Base-by-base conservation (phyloP, 2,329 filamentous ascomycete genomes). In the Pseudocercospora vitis region DNA sequence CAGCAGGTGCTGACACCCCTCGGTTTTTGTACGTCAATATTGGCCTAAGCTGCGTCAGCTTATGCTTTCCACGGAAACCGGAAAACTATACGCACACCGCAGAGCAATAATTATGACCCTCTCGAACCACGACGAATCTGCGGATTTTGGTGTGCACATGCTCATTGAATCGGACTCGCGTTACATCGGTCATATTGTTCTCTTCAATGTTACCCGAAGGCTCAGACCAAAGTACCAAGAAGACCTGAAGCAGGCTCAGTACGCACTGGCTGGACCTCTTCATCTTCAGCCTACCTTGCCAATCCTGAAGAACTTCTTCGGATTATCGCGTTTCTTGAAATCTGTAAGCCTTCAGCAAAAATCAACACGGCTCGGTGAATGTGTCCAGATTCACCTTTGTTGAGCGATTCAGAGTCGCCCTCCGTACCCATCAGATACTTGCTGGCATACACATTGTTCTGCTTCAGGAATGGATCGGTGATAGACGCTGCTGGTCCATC, bases 111-210 rank as follows among this genome's bases (percentile, higher is more conserved):
- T 31, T 26, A 1, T 35, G 23, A 2, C 49, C 51, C 26, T 57
- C 58, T 12, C 61, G 52, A 7, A 66, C 54, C 4, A 68, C 61
- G 1, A 67, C 63, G 39, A 66, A 68, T 3, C 62, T 48, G 0
- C 65, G 59, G 0, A 63, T 52, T 47, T 67, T 65, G 8, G 63
- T 57, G 28, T 53, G 60, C 2, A 64, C 56, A 7, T 11, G 24
- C 23, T 65, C 56, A 7, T 55, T 56, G 11, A 40, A 48, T 28
- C 35, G 40, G 3, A 52, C 49, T 21, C n/a, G 24, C 1, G 49
- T 32, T 4, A 48, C 23, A n/a, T 21, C 33, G 1, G 31, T 50
- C 11, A 59, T 33, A 14, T 37, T 29, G 42, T 31, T 57, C 11
- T 12, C 4, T 8, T 21, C 21, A 2, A 51, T 37, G 3, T 59